Evolutionary conservation across 2,329 filamentous ascomycete species (phyloP).

Genomic region (Fusarium sp.): DNA sequence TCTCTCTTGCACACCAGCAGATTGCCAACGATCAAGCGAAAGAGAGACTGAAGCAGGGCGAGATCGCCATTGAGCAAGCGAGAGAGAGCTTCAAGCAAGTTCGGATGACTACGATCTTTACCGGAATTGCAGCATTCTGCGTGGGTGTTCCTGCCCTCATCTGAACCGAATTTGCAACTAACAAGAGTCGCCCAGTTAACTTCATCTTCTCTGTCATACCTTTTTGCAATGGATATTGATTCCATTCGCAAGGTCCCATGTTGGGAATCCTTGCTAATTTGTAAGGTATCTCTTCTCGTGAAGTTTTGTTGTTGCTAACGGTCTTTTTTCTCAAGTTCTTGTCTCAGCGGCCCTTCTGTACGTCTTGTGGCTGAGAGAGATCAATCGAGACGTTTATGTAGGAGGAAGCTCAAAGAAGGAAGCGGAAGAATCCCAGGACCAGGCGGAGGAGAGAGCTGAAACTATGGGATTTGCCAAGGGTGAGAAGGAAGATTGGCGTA

Average conservation of each 20-base stretch:
- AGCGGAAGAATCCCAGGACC: fast-evolving
- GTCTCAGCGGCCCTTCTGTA: neutral
- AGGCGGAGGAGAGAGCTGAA: neutral
- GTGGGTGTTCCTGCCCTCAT: neutral
- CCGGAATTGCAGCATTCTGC: neutral
- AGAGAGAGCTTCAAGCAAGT: neutral
- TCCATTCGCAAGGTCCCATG: neutral
- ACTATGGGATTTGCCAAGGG: neutral
- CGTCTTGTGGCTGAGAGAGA: neutral
- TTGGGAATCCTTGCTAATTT: neutral
- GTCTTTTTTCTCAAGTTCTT: neutral
- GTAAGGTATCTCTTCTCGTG: neutral
- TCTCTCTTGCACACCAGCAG: neutral
- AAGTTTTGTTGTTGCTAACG: neutral
- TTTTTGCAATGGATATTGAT: neutral
- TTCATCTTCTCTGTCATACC: neutral
- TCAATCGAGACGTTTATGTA: neutral
- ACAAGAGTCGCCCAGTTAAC: neutral
- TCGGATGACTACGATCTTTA: neutral
- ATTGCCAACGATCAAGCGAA: neutral
- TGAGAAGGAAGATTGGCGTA: neutral
- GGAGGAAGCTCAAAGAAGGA: neutral
- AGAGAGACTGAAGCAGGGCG: neutral
- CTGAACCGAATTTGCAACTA: neutral
- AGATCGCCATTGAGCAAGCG: neutral